phyloP scores from a whole-genome alignment of 2,329 filamentous ascomycete genomes.

The Triangularia verruculosa region DNA sequence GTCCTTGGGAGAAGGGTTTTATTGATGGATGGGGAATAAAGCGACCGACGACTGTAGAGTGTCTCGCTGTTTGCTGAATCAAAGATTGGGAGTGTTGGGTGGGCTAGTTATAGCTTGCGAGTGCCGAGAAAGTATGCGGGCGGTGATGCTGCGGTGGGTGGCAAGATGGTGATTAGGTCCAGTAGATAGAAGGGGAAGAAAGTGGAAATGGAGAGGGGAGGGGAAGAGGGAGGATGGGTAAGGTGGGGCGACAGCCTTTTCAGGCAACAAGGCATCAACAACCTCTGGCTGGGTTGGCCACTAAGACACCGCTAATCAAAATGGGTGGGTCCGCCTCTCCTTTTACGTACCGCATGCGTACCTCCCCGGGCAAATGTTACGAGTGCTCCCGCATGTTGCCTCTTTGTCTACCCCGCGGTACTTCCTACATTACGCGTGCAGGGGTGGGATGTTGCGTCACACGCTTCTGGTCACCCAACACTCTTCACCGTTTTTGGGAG shows the following conservation, averaged over 20 bases:
- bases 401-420: slow-evolving; percentile 11
- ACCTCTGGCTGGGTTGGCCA: slow-evolving; percentile 5
- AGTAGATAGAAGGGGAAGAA: slow-evolving; percentile 25
- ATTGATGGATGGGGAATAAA: slow-evolving; percentile 38
- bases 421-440: background rate
- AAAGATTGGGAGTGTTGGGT: slow-evolving; percentile 10
- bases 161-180: slow-evolving; percentile 24
- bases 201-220: slow-evolving; percentile 26
- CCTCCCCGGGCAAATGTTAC: background rate
- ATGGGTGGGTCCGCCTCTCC: background rate
- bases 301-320: background rate
- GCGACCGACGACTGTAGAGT: slow-evolving; percentile 51
- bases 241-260: slow-evolving; percentile 10
- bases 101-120: slow-evolving; percentile 13
- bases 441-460: slow-evolving; percentile 5
- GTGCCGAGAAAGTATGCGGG: slow-evolving; percentile 22
- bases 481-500: background rate
- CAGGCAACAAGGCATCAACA: slow-evolving; percentile 26
- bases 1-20: slow-evolving; percentile 54
- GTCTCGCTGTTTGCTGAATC: slow-evolving; percentile 44
- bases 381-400: background rate
- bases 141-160: slow-evolving; percentile 22
- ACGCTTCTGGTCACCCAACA: slow-evolving; percentile 1
- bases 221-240: slow-evolving; percentile 25
- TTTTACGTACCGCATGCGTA: slow-evolving; percentile 3